Conservation (phyloP, 1,284 basidiomycete genomes). For the Singerocomus inundabilis region DNA sequence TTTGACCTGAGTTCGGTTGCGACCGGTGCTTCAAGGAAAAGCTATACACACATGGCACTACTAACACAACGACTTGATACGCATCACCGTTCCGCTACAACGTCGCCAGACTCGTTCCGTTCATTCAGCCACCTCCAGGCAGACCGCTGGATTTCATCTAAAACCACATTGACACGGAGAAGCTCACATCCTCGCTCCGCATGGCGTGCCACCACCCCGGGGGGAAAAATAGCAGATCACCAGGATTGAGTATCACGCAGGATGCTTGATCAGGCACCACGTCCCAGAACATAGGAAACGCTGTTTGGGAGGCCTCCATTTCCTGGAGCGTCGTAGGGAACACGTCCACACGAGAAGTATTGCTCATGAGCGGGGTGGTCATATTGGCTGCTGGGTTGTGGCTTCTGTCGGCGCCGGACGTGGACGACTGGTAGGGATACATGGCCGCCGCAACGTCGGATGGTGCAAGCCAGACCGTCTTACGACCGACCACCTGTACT, state of each 20-base stretch:
- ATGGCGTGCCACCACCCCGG: constrained; percentile 94
- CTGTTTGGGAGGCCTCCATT: constrained; percentile 21
- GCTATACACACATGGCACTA: constrained; percentile 14
- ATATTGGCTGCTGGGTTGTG: constrained; percentile 42
- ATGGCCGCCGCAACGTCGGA: constrained; percentile 40
- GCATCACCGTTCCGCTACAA: constrained; percentile 6
- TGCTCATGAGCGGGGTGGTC: constrained; percentile 48
- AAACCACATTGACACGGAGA: constrained; percentile 83
- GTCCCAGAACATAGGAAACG: constrained; percentile 51
- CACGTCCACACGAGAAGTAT: constrained; percentile 70
- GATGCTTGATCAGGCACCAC: constrained; percentile 65
- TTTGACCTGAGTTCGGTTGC: constrained; percentile 26
- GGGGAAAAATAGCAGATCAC: constrained; percentile 86
- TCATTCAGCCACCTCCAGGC: constrained; percentile 20
- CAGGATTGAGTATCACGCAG: constrained; percentile 67
- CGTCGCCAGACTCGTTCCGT: constrained; percentile 4
- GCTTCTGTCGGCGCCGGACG: constrained; percentile 14
- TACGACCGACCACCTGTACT: constrained; percentile 88
- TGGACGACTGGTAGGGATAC: constrained; percentile 24
- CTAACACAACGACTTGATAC: constrained; percentile 12
- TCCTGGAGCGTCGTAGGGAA: constrained; percentile 42
- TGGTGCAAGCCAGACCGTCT: constrained; percentile 92
- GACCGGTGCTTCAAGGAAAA: constrained; percentile 26
- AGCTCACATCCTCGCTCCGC: constrained; percentile 74
- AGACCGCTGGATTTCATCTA: constrained; percentile 38